Evolutionary conservation across 2,329 filamentous ascomycete species (phyloP).

Genomic region (Botrytis elliptica): DNA sequence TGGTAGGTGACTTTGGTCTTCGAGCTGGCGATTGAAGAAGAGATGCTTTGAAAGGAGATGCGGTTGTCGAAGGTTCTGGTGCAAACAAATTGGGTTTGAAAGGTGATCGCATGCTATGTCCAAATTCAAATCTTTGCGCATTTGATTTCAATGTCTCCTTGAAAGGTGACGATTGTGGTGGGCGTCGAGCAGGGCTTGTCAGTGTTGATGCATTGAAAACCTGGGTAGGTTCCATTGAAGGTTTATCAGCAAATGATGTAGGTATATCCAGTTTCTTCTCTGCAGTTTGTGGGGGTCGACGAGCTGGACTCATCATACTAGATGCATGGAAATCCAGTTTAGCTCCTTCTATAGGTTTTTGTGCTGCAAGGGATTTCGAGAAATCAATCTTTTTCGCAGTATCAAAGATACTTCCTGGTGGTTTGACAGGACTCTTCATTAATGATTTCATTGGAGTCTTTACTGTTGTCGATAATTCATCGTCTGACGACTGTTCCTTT

Average conservation of each 20-base stretch:
- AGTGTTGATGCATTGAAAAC: slow-evolving; percentile 45
- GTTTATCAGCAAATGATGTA: slow-evolving; percentile 36
- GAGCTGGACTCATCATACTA: slow-evolving; percentile 55
- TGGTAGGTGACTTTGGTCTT: slow-evolving; percentile 38
- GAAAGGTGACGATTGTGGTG: slow-evolving; percentile 51
- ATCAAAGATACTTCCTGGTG: slow-evolving; percentile 40
- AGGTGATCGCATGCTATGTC: slow-evolving; percentile 34
- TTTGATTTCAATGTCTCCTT: slow-evolving; percentile 58
- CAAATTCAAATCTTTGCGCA: slow-evolving; percentile 46
- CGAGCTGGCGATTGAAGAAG: slow-evolving; percentile 39
- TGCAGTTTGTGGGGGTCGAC: slow-evolving; percentile 46
- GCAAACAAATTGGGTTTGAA: slow-evolving; percentile 36
- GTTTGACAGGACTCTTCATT: slow-evolving; percentile 57
- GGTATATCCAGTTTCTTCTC: slow-evolving; percentile 42
- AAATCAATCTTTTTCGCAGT: slow-evolving; percentile 42
- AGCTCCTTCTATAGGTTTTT: slow-evolving; percentile 32
- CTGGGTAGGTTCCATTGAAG: slow-evolving; percentile 32
- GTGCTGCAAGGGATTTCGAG: slow-evolving; percentile 35
- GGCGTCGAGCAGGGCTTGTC: slow-evolving; percentile 56
- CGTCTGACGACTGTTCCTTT: slow-evolving; percentile 53
- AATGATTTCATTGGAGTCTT: slow-evolving; percentile 52
- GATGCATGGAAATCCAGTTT: slow-evolving; percentile 42
- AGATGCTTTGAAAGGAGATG: slow-evolving; percentile 35
- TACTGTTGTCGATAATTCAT: slow-evolving; percentile 56
- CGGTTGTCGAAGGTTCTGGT: slow-evolving; percentile 25